Base-by-base conservation (phyloP, 148 eudicot species). In the Vaccinium darrowii region DNA sequence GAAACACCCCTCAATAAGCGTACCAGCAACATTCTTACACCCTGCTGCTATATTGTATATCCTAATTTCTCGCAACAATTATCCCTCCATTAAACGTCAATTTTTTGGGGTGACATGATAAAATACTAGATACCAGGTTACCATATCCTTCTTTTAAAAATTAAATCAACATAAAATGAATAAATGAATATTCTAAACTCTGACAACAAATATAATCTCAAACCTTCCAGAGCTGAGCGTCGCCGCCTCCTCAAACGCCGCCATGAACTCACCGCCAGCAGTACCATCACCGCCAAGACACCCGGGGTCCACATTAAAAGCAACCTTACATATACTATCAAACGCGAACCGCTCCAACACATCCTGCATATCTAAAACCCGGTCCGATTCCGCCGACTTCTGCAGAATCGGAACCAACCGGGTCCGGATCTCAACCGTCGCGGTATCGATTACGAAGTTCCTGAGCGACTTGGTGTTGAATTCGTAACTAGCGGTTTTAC, bases 281-380 rank as follows among this genome's bases (percentile, higher is more conserved):
- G 88, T 87, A 4, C 86, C 90, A 6, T 89, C 88, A 4, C 84
- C 90, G 1, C 89, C 87, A 2, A 95, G 84, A 78, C 97, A 92
- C 49, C 89, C 90, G 4, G 98, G 98, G 82, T 95, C 98, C 5
- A 92, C 91, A 72, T 92, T 89, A 36, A 95, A 93, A 0, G 98
- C 97, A 18, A 93, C 62, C 73, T 90, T 91, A 75, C 95, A 93
- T 0, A 94, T 90, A 52, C 87, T 94, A 73, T 94, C 95, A 62
- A 93, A 94, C 2, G 95, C 91, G 71, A 92, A 94, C 75, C 92
- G 81, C 76, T 94, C 94, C n/a, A 94, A 84, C 14, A 92, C 82
- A 16, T 92, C 93, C 77, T 95, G 98, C 9, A 95, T 14, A 67
- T 95, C 98, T 10, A 95, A 9, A 25, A 91, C 82, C 80, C 47